Percentiles rank a stretch among this genome's conserved stretches.
Conservation (phyloP, 768 basidiomycete genomes). For the Termitomyces sp. region DNA sequence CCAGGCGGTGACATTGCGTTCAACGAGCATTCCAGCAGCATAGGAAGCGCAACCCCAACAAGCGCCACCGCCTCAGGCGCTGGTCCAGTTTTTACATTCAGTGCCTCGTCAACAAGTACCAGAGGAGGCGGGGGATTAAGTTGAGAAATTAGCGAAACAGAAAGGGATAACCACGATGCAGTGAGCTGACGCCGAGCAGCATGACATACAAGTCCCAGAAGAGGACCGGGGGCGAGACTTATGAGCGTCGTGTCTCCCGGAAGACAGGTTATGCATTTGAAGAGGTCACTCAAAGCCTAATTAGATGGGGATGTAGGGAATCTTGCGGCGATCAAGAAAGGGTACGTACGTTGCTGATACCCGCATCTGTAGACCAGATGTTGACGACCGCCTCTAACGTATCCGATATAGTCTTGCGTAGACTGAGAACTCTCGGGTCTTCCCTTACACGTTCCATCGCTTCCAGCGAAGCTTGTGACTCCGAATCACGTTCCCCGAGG, state of each 20-base stretch:
- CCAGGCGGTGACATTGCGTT: slow-evolving; percentile 49
- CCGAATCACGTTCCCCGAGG: slow-evolving; percentile 52
- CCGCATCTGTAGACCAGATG: slow-evolving; percentile 78
- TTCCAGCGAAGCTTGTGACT: slow-evolving; percentile 46
- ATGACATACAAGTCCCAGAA: slow-evolving; percentile 75
- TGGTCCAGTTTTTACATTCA: slow-evolving; percentile 44
- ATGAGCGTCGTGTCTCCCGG: slow-evolving; percentile 75
- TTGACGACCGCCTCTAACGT: slow-evolving; percentile 61
- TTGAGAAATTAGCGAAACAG: slow-evolving; percentile 77
- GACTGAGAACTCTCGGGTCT: slow-evolving; percentile 56
- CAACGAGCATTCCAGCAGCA: slow-evolving; percentile 59
- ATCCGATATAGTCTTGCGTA: slow-evolving; percentile 66
- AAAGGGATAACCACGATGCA: slow-evolving; percentile 82
- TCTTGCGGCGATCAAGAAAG: background rate
- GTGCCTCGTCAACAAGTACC: slow-evolving; percentile 7
- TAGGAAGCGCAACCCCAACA: slow-evolving; percentile 52
- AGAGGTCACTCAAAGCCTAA: slow-evolving; percentile 76
- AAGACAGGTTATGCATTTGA: slow-evolving; percentile 83
- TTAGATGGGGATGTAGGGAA: background rate
- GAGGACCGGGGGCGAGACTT: slow-evolving; percentile 75
- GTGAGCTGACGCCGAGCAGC: slow-evolving; percentile 72
- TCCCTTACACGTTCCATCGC: slow-evolving; percentile 58
- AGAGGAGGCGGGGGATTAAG: slow-evolving; percentile 69
- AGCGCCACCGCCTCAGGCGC: slow-evolving; percentile 52
- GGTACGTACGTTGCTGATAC: slow-evolving; percentile 67